phyloP scores from a whole-genome alignment of 2,329 filamentous ascomycete species.

The Ramularia endophylla region DNA sequence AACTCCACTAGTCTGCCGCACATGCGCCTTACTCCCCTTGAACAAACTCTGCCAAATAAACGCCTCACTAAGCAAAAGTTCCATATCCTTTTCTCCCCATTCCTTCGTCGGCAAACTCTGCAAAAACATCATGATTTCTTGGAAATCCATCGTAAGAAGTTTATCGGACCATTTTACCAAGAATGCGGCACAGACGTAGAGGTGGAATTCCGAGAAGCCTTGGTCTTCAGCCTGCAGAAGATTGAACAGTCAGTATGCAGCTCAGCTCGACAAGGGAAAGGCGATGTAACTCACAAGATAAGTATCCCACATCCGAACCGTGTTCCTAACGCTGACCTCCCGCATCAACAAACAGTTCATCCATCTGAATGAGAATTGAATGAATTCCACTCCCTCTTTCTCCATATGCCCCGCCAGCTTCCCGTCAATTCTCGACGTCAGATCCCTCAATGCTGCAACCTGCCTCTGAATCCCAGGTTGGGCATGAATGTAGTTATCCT shows the following conservation, averaged over 20 bases:
- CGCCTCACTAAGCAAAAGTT: conserved; percentile 88
- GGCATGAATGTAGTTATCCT: conserved; percentile 98
- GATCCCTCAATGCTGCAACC: conserved; percentile 78
- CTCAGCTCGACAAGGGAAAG: too few species aligned
- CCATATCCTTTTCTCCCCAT: conserved; percentile 98
- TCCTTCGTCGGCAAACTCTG: conserved; percentile 86
- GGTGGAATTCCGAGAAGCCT: conserved; percentile 95
- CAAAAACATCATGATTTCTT: conserved; percentile 99
- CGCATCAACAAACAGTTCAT: conserved; percentile 99
- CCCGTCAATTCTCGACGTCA: conserved; percentile 84
- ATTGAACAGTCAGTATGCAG: too few species aligned
- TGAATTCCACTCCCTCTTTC: conserved; percentile 89
- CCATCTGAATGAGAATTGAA: conserved; percentile 98
- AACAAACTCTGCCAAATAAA: conserved; percentile 99
- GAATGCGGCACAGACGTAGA: conserved; percentile 97
- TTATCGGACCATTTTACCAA: conserved; percentile 98
- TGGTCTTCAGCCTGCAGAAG: conserved; percentile 85
- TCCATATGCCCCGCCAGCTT: conserved; percentile 83
- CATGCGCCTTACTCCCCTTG: conserved; percentile 86
- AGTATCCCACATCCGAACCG: conserved; percentile 99
- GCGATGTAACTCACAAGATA: conserved; percentile 66
- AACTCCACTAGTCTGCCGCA: conserved; percentile 37
- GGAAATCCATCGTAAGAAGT: conserved; percentile 93
- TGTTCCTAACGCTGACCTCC: conserved; percentile 93
- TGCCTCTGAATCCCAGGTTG: conserved; percentile 96